Base-by-base conservation (phyloP, 306 rosid species). In the Castanea mollissima region DNA sequence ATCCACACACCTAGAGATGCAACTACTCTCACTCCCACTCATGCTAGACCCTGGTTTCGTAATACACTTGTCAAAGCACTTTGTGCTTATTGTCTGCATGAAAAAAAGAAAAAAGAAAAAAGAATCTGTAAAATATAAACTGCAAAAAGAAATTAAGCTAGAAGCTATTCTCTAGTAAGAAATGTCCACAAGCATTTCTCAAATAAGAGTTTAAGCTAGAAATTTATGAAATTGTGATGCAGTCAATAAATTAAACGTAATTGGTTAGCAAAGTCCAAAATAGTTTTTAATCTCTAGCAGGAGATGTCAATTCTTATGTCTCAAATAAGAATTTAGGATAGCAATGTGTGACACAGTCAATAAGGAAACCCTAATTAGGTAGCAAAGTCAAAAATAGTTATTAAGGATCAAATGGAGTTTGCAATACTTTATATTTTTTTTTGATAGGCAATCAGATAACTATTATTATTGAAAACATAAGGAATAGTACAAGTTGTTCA, bases 11-110 rank as follows among this genome's bases (percentile, higher is more conserved):
- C 98, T 88, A 49, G 96, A 93, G 83, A 93, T 64, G 83, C 99
- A 96, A 79, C 98, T 96, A 83, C 96, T 85, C 89, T 96, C 99
- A 51, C 96, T 55, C 52, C 93, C 91, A 51, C 98, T 79, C 20
- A 96, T 84, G 83, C 97, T 96, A 54, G 98, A 90, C 69, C 98
- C 94, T 65, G 99, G 99, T 85, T 93, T 96, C 60, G 97, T 88
- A 60, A 96, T 73, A 35, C 99, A 96, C 86, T 93, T 96, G 38
- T 91, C 98, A 60, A 96, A 96, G 84, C 99, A 96, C 85, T 93
- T 96, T 19, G 81, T 88, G 77, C 96, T 86, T 74, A 96, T 76
- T 3, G 98, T 96, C 99, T 96, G 89, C 75, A 78, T 51, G 31
- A 73, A 59, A 83, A 80, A 51, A 20, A 35, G 44, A 58, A 67